These are phyloP conservation scores for Leishmania tropica DNA, from an alignment of 208 protist species.

Conservation along the genomic window DNA sequence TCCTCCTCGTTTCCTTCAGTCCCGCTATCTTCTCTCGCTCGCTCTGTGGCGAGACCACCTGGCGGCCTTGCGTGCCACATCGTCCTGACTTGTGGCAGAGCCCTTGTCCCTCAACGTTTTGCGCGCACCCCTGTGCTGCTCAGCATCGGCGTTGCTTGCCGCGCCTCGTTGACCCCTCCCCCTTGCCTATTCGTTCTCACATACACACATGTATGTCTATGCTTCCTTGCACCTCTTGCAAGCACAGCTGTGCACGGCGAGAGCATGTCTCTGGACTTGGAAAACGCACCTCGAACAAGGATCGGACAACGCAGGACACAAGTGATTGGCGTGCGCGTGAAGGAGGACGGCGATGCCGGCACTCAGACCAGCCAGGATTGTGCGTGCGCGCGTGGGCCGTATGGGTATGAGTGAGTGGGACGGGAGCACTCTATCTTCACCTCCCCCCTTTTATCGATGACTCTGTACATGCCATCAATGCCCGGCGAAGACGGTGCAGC, in stretches of 20 bases:
- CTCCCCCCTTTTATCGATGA: background rate
- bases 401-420: too few relatives aligned
- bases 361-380: too few relatives aligned
- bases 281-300: background rate
- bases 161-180: too few relatives aligned
- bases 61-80: background rate
- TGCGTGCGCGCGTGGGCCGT: too few relatives aligned
- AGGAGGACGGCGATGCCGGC: too few relatives aligned
- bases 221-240: background rate
- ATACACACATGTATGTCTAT: too few relatives aligned
- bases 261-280: background rate
- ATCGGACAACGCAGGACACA: background rate
- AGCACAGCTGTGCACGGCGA: background rate
- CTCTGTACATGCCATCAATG: background rate
- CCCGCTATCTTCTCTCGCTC: slow-evolving; percentile 12
- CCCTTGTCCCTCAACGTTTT: background rate
- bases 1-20: background rate
- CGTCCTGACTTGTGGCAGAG: background rate
- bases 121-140: background rate
- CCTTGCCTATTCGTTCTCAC: background rate
- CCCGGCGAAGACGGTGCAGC: too few relatives aligned
- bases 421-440: background rate
- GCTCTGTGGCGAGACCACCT: background rate
- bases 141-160: too few relatives aligned
- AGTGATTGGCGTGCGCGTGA: background rate